Evolutionary conservation across 768 basidiomycete species (phyloP).

Genomic region (Calocera viscosa): DNA sequence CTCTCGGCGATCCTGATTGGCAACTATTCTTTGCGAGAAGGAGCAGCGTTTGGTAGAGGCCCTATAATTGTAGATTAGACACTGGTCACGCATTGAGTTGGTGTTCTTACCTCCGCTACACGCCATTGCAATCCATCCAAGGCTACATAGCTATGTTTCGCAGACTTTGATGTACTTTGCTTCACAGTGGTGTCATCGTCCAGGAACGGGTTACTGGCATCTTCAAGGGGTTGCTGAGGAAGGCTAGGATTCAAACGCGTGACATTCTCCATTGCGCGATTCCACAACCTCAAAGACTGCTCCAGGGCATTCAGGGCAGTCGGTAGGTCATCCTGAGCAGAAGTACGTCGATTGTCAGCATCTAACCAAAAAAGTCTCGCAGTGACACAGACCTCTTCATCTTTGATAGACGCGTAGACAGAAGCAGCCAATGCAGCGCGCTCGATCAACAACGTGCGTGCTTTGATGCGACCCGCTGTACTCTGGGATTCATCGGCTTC

Average conservation of each 20-base stretch:
- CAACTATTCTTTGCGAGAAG: slow-evolving; percentile 53
- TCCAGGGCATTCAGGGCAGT: slow-evolving; percentile 46
- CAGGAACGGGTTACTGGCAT: slow-evolving; percentile 19
- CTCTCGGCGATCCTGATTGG: slow-evolving; percentile 64
- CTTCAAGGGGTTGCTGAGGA: slow-evolving; percentile 21
- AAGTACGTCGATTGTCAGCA: background rate
- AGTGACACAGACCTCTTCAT: slow-evolving; percentile 41
- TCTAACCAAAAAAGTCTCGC: background rate
- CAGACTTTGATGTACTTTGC: slow-evolving; percentile 18
- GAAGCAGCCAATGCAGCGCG: slow-evolving; percentile 59
- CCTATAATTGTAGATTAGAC: slow-evolving; percentile 20
- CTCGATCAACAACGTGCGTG: slow-evolving; percentile 48
- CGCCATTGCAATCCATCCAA: slow-evolving; percentile 61
- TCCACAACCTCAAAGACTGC: slow-evolving; percentile 67
- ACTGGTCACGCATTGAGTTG: background rate
- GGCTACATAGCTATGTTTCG: slow-evolving; percentile 28
- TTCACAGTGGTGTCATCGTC: slow-evolving; percentile 16
- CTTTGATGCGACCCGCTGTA: slow-evolving; percentile 45
- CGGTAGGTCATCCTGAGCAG: slow-evolving; percentile 47
- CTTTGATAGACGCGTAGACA: slow-evolving; percentile 56
- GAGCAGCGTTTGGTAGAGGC: slow-evolving; percentile 53
- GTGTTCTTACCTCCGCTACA: slow-evolving; percentile 38
- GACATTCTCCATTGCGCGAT: slow-evolving; percentile 59
- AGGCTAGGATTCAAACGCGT: slow-evolving; percentile 40
- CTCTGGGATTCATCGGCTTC: slow-evolving; percentile 34